phyloP scores from a whole-genome alignment of 2,329 filamentous ascomycete species.

The Cercospora zeae-maydis region DNA sequence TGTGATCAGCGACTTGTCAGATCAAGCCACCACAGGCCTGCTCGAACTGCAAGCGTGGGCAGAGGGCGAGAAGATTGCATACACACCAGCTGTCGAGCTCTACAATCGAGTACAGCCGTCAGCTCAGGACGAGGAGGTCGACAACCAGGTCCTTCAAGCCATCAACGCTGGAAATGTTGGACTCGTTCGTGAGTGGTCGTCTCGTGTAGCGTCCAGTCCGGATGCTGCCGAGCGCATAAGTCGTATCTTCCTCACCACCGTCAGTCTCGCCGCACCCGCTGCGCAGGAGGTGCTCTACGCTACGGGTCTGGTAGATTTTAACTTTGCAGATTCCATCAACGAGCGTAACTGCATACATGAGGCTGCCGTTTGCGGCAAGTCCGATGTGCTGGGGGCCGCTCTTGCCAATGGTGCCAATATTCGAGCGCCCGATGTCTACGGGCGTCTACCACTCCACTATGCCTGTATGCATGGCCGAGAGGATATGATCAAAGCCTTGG shows the following conservation, averaged over 20 bases:
- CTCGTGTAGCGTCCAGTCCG: slow-evolving; percentile 60
- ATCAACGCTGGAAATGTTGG: slow-evolving; percentile 77
- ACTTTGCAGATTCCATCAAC: slow-evolving; percentile 95
- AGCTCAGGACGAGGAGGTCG: slow-evolving; percentile 83
- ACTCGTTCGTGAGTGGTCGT: slow-evolving; percentile 75
- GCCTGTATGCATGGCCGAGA: slow-evolving; percentile 90
- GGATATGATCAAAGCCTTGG: slow-evolving; percentile 44
- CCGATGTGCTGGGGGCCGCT: slow-evolving; percentile 71
- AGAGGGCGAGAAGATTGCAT: slow-evolving; percentile 89
- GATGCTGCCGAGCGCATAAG: slow-evolving; percentile 74
- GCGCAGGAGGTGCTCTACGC: slow-evolving; percentile 73
- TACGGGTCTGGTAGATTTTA: slow-evolving; percentile 80
- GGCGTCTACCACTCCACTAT: slow-evolving; percentile 88
- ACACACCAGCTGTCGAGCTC: slow-evolving; percentile 37
- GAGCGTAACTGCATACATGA: slow-evolving; percentile 95
- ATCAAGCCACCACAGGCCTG: slow-evolving; percentile 93
- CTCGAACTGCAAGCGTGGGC: slow-evolving; percentile 96
- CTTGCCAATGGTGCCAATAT: slow-evolving; percentile 73
- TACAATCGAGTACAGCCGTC: slow-evolving; percentile 38
- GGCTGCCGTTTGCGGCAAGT: slow-evolving; percentile 88
- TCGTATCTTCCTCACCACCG: slow-evolving; percentile 82
- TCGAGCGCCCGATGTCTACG: slow-evolving; percentile 84
- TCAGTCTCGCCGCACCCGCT: slow-evolving; percentile 76
- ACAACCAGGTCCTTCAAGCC: slow-evolving; percentile 82
- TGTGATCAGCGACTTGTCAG: slow-evolving; percentile 92